Evolutionary conservation across 345 rosid species (phyloP).

Genomic region (Moricandia arvensis): DNA sequence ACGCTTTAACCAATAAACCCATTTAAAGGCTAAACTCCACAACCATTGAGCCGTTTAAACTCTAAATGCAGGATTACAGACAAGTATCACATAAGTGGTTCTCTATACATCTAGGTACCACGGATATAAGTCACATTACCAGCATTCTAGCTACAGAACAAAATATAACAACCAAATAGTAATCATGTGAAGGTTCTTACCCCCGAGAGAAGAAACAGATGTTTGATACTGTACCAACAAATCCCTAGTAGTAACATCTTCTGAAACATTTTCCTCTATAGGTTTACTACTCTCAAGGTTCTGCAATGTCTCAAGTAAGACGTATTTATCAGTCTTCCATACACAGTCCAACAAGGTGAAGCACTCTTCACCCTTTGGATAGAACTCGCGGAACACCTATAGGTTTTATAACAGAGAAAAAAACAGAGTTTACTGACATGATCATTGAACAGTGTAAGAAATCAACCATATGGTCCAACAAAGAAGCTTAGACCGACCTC

Average conservation of each 20-base stretch:
- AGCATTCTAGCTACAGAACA: no score
- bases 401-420: not conserved
- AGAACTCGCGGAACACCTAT: conserved; percentile 75
- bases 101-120: not conserved
- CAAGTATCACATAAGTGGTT: not conserved
- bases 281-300: conserved; percentile 36
- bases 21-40: conserved; percentile 4
- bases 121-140: not conserved
- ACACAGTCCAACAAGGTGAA: conserved; percentile 52
- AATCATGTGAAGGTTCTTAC: conserved; percentile 41
- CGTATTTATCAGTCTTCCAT: conserved; percentile 66
- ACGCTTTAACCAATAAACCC: not conserved
- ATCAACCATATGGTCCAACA: conserved; percentile 4
- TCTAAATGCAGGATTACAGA: conserved; percentile 1
- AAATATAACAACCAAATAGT: not conserved
- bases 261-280: conserved; percentile 33
- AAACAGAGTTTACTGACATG: conserved; percentile 1
- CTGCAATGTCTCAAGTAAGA: conserved; percentile 51
- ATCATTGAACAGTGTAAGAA: not conserved
- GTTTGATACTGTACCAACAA: conserved; percentile 51
- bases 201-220: conserved; percentile 57
- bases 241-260: conserved; percentile 33
- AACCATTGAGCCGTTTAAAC: not conserved
- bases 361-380: conserved; percentile 54
- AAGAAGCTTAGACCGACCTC: conserved; percentile 53